A percentile compares a stretch with the other conserved stretches of the same genome.
These are phyloP conservation scores for Cladosporium sp. DNA, from an alignment of 2,329 filamentous ascomycete genomes.

Conservation along the genomic window DNA sequence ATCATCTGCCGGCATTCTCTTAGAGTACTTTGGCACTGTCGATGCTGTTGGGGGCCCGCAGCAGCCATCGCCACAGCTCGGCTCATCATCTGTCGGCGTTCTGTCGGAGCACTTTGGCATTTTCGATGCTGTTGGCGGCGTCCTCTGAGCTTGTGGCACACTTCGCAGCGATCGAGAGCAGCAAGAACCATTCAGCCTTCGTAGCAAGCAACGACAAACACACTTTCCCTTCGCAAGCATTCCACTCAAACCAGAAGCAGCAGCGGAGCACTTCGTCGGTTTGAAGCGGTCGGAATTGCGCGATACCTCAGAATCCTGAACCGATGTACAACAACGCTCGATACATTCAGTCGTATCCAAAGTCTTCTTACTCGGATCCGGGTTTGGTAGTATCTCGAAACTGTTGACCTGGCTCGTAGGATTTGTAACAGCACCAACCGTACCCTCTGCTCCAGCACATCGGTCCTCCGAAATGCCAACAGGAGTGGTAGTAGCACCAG, in stretches of 20 bases:
- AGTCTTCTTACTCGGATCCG: not conserved
- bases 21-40: too few species aligned
- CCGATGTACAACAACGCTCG: not conserved
- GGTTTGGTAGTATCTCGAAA: not conserved
- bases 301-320: not conserved
- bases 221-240: conserved; percentile 9
- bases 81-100: not conserved
- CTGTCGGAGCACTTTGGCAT: conserved; percentile 1
- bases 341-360: not conserved
- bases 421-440: not conserved
- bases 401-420: not conserved
- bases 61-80: too few species aligned
- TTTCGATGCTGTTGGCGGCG: not conserved
- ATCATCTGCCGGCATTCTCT: too few species aligned
- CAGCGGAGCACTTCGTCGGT: conserved; percentile 13
- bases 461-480: too few species aligned
- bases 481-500: not conserved
- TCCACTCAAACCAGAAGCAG: conserved; percentile 10
- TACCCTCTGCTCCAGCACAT: too few species aligned
- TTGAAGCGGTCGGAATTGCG: not conserved
- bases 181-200: conserved; percentile 10
- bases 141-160: conserved; percentile 12
- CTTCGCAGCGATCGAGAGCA: conserved; percentile 11
- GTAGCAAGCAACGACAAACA: conserved; percentile 13
- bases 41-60: too few species aligned